These are phyloP conservation scores for Trypanosoma vivax DNA, from an alignment of 208 protist species.

Conservation along the genomic window DNA sequence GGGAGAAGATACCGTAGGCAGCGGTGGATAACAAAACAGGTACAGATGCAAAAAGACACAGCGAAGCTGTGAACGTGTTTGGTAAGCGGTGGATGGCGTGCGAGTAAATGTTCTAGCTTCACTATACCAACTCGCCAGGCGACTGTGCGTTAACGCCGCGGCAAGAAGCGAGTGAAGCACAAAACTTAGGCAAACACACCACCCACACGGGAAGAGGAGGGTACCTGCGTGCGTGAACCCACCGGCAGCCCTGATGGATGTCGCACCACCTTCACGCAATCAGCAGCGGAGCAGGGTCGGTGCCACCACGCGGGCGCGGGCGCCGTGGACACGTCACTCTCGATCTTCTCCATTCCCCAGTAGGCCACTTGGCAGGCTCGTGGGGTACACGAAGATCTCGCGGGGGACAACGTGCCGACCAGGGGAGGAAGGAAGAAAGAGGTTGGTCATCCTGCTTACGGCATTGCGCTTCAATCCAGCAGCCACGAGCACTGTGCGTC, in stretches of 20 bases:
- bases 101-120: constrained; percentile 13
- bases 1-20: not conserved
- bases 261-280: not conserved
- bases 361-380: constrained; percentile 8
- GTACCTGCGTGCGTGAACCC: not conserved
- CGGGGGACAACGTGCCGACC: not conserved
- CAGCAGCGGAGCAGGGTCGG: constrained; percentile 13
- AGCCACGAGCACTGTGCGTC: constrained; percentile 24
- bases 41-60: not conserved
- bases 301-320: not conserved
- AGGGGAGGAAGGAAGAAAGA: not conserved
- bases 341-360: constrained; percentile 29
- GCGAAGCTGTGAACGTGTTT: not conserved
- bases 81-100: not conserved
- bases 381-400: constrained; percentile 16
- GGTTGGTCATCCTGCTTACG: constrained; percentile 43
- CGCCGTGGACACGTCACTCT: not conserved
- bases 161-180: constrained; percentile 36
- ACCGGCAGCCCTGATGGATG: constrained; percentile 15
- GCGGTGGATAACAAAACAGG: constrained; percentile 1
- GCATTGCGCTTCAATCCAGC: constrained; percentile 31
- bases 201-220: no score
- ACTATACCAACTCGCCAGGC: constrained; percentile 35
- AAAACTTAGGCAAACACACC: not conserved
- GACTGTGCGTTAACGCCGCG: constrained; percentile 10